Evolutionary conservation across 495 filamentous ascomycete species (phyloP).

Genomic region (Penicillium lividum): DNA sequence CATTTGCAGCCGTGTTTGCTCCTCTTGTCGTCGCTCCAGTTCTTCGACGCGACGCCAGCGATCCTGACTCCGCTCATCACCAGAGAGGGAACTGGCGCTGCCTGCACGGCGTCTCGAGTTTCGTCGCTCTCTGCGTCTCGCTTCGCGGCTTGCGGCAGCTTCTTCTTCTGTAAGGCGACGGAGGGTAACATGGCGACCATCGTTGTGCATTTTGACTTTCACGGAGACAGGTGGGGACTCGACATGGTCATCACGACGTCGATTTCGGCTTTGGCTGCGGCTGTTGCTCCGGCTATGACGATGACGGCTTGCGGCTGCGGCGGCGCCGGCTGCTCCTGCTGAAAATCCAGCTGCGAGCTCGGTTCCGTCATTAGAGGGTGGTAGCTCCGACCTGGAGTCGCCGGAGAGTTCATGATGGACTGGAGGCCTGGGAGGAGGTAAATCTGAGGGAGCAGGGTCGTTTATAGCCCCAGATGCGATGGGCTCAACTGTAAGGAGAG

Average conservation of each 20-base stretch:
- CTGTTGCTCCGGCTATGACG: slow-evolving; percentile 5
- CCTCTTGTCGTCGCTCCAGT: slow-evolving; percentile 51
- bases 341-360: slow-evolving; percentile 44
- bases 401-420: slow-evolving; percentile 54
- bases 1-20: slow-evolving; percentile 47
- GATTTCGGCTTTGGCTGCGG: slow-evolving; percentile 13
- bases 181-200: slow-evolving; percentile 79
- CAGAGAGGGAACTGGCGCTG: slow-evolving; percentile 49
- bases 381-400: slow-evolving; percentile 51
- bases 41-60: slow-evolving; percentile 56
- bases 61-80: slow-evolving; percentile 44
- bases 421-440: slow-evolving; percentile 48
- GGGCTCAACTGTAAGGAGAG: slow-evolving; percentile 33
- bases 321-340: slow-evolving; percentile 44
- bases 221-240: slow-evolving; percentile 69
- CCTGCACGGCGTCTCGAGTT: slow-evolving; percentile 44
- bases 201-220: slow-evolving; percentile 77
- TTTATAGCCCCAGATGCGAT: slow-evolving; percentile 39
- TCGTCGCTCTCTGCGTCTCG: slow-evolving; percentile 48
- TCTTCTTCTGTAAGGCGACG: slow-evolving; percentile 80
- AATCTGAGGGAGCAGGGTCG: slow-evolving; percentile 31
- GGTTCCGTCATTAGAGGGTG: slow-evolving; percentile 28
- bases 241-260: slow-evolving; percentile 44
- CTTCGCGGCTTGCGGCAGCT: slow-evolving; percentile 62
- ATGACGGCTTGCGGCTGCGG: slow-evolving; percentile 19